Evolutionary conservation across 129 eudicot genomes (phyloP).

Genomic region (Helianthus annuus): HanXRQr2.0-SUNRISE NC_035440.2:105998523-105999022

Average conservation of each 20-base stretch:
- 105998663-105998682: background rate
- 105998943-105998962: background rate
- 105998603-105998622: background rate
- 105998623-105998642: conserved; percentile 10
- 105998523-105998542: conserved; percentile 66
- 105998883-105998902: background rate
- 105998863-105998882: background rate
- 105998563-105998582: conserved; percentile 64
- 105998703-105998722: background rate
- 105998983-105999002: background rate
- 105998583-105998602: background rate
- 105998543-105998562: conserved; percentile 31
- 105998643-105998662: background rate
- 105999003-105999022: background rate
- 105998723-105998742: background rate
- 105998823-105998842: conserved; percentile 9
- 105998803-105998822: conserved; percentile 7
- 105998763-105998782: background rate
- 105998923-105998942: background rate
- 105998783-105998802: background rate
- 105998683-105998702: background rate
- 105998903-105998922: background rate
- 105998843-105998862: background rate
- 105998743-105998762: background rate
- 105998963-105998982: background rate